Base-by-base conservation (phyloP, 805 yeast species). In the Hanseniaspora pseudoguilliermondii region DNA sequence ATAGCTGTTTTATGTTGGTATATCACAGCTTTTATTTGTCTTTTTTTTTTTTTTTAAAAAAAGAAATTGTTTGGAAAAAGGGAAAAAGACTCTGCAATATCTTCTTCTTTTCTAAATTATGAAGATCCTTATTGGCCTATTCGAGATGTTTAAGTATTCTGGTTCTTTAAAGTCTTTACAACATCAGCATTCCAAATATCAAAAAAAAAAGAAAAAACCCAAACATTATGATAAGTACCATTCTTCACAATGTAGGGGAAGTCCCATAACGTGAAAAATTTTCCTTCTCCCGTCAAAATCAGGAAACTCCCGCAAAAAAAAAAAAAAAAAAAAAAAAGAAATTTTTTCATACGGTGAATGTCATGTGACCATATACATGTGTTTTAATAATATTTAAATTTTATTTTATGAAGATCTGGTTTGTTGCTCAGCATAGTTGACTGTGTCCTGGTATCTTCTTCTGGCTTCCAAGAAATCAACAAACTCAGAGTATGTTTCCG, bases 401-500 rank as follows among this genome's bases (percentile, higher is more conserved):
- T 51, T 27, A 25, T 27, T 38, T 36, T n/a, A 36, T n/a, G n/a
- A 27, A 34, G 49, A 9, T 60, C 71, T 75, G 57, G 76, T 60
- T 60, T 75, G 78, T 39, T 53, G 56, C 54, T 69, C 70, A 16
- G 75, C 86, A 66, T 80, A 84, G 49, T 75, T 72, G 32, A 93
- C 90, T 21, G 95, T 86, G 51, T 83, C 95, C 57, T 75, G 75
- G 4, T 95, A 95, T 69, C 95, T 81, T 73, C 97, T 83, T 71
- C 95, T 81, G 29, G 95, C 97, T 64, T 85, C 90, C 18, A 90
- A 77, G 65, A 84, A 90, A 61, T 81, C 84, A 82, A 90, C 88
- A 95, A 89, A 90, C 69, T 90, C 97, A 29, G 82, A 78, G 65
- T 90, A 90, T 0, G 95, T 80, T 66, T 85, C 85, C 4, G 97